Conservation (phyloP, 139 green algal species). For the Picochlorum sp. region DNA sequence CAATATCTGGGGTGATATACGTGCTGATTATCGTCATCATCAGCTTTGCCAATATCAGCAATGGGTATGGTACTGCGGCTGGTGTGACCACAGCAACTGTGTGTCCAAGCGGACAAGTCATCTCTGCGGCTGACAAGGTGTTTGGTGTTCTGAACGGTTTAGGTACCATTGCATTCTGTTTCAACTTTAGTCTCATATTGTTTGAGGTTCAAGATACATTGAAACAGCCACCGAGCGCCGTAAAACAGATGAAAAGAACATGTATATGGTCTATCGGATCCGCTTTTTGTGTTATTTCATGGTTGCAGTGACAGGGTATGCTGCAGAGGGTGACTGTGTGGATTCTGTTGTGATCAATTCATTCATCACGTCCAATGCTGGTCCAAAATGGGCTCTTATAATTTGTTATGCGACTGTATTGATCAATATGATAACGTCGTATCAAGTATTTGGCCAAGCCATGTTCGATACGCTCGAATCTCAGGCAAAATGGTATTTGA, state of each 20-base stretch:
- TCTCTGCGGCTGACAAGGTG: slow-evolving; percentile 6
- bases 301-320: slow-evolving; percentile 9
- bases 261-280: neutral
- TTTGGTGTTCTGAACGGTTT: slow-evolving; percentile 43
- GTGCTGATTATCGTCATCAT: too few relatives aligned
- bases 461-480: slow-evolving; percentile 19
- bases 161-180: slow-evolving; percentile 36
- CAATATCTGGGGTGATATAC: too few relatives aligned
- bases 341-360: slow-evolving; percentile 11
- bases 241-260: slow-evolving; percentile 13
- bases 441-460: slow-evolving; percentile 26
- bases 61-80: slow-evolving; percentile 3
- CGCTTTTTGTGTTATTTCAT: slow-evolving; percentile 20
- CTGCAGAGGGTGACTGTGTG: slow-evolving; percentile 5
- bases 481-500: slow-evolving; percentile 4
- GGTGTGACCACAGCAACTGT: neutral
- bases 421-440: slow-evolving; percentile 27
- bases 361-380: slow-evolving; percentile 5
- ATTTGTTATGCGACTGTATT: slow-evolving; percentile 4
- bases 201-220: slow-evolving; percentile 42
- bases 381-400: slow-evolving; percentile 13
- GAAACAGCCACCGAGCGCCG: slow-evolving; percentile 10
- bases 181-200: slow-evolving; percentile 26
- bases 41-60: too few relatives aligned
- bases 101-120: too few relatives aligned